These are phyloP conservation scores for Manihot esculenta DNA, from an alignment of 441 rosid species.

Conservation along the genomic window DNA sequence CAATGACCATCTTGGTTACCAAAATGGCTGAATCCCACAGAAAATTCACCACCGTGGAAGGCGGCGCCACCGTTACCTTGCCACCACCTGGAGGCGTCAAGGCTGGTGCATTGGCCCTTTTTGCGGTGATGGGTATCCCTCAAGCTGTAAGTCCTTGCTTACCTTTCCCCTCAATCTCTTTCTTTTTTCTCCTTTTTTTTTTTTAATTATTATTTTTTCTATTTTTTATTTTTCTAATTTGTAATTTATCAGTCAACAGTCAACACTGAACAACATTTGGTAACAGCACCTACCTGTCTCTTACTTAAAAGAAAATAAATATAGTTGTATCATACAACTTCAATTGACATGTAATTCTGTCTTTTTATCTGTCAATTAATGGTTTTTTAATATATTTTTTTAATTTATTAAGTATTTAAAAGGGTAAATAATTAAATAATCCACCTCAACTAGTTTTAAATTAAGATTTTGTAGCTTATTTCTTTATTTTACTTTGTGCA, in stretches of 20 bases:
- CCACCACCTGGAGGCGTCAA: slow-evolving; percentile 47
- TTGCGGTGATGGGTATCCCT: slow-evolving; percentile 71
- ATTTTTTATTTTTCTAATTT: no score
- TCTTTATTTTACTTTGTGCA: slow-evolving; percentile 25
- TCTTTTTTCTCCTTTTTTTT: neutral
- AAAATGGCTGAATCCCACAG: slow-evolving; percentile 59
- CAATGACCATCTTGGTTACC: slow-evolving; percentile 45
- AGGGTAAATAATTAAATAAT: no score
- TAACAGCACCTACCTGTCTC: no score
- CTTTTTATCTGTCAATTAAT: neutral
- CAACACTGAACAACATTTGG: no score
- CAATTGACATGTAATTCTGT: neutral
- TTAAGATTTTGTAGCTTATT: no score
- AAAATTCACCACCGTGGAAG: slow-evolving; percentile 11
- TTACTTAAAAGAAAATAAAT: no score
- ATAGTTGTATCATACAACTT: no score
- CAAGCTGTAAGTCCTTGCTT: slow-evolving; percentile 49
- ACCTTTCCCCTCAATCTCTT: neutral
- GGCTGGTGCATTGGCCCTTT: slow-evolving; percentile 59
- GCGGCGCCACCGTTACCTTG: slow-evolving; percentile 25
- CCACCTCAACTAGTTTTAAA: no score
- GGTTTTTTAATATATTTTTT: no score
- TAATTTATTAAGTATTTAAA: no score
- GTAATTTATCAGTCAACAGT: no score
- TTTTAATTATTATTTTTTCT: no score